Evolutionary conservation across 441 rosid genomes (phyloP).

Genomic region (Populus hybrid): DNA sequence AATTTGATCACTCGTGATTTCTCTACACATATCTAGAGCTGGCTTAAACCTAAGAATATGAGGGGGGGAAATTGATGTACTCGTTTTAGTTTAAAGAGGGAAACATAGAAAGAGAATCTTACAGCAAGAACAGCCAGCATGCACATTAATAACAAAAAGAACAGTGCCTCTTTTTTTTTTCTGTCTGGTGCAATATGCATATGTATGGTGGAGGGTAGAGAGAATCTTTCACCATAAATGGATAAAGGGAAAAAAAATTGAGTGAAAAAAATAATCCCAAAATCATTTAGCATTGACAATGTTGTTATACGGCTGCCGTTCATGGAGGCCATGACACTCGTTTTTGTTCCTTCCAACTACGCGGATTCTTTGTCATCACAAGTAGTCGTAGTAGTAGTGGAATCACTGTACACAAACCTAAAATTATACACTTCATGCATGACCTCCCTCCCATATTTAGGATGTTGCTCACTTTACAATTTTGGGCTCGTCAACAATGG

Average conservation of each 20-base stretch:
- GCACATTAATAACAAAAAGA: neutral
- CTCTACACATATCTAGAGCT: neutral
- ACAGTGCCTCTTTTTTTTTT: neutral
- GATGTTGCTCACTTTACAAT: neutral
- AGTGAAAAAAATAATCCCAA: neutral
- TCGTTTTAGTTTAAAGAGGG: neutral
- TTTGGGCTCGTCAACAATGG: neutral
- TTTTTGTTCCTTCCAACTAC: constrained; percentile 11
- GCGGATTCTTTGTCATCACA: constrained; percentile 1
- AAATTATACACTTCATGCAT: neutral
- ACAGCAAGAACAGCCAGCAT: neutral
- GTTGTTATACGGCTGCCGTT: too few species aligned
- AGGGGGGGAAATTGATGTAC: neutral
- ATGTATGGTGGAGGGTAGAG: neutral
- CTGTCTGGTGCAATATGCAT: neutral
- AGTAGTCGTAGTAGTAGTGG: too few species aligned
- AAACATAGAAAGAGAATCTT: neutral
- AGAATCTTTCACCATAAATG: neutral
- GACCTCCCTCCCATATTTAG: neutral
- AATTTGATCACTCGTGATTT: neutral
- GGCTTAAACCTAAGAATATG: too few species aligned
- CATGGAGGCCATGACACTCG: constrained; percentile 16
- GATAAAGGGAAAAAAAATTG: neutral
- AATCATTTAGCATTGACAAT: neutral
- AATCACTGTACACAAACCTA: neutral